Evolutionary conservation across 306 rosid species (phyloP).

Genomic region (Vachellia collinsii): DNA sequence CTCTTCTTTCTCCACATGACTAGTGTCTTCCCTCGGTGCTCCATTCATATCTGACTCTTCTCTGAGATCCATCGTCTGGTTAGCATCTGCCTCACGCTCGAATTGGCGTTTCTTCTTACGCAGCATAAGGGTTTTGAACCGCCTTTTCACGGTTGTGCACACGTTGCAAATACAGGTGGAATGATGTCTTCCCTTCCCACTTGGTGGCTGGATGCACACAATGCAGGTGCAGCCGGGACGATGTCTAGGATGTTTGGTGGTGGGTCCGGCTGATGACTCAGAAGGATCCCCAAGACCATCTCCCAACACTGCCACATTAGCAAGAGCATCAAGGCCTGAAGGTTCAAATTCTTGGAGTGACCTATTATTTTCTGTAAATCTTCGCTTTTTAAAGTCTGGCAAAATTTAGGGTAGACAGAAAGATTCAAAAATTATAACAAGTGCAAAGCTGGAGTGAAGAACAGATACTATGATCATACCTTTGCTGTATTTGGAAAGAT

Average conservation of each 20-base stretch:
- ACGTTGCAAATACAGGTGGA: constrained; percentile 90
- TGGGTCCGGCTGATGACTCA: constrained; percentile 66
- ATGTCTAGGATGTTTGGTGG: constrained; percentile 92
- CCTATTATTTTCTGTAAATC: constrained; percentile 47
- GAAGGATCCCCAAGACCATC: constrained; percentile 60
- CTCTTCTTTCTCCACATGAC: constrained; percentile 45
- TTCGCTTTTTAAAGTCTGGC: constrained; percentile 74
- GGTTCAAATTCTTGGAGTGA: constrained; percentile 58
- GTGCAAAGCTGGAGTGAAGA: constrained; percentile 12
- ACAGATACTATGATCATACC: constrained; percentile 51
- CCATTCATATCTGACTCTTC: constrained; percentile 49
- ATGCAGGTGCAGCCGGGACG: constrained; percentile 96
- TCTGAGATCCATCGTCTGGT: constrained; percentile 47
- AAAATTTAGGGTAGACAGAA: constrained; percentile 18
- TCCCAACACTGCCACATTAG: constrained; percentile 86
- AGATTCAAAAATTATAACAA: constrained; percentile 24
- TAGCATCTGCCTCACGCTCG: constrained; percentile 60
- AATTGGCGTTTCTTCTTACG: constrained; percentile 86
- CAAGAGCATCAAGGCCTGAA: constrained; percentile 90
- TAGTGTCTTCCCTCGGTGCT: constrained; percentile 39
- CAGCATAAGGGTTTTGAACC: constrained; percentile 89
- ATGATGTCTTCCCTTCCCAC: constrained; percentile 93
- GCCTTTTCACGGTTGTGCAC: constrained; percentile 90
- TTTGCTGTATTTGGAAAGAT: constrained; percentile 65
- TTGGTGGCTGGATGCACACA: constrained; percentile 95